Conservation (phyloP, 1,139 yeast genomes). For the Diutina neorugosa region DNA sequence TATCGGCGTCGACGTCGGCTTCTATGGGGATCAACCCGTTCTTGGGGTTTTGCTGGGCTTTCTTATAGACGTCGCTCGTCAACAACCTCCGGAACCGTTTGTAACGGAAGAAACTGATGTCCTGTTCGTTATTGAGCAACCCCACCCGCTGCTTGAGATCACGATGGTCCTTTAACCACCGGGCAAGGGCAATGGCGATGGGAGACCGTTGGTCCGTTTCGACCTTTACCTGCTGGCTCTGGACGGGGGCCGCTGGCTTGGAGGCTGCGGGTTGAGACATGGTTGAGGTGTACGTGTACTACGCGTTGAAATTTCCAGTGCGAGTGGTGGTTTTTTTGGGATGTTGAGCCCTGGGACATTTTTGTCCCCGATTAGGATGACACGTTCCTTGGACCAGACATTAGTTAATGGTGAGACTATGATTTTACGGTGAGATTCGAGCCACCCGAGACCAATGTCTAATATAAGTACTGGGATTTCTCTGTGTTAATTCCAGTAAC, state of each 20-base stretch:
- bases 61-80: conserved; percentile 57
- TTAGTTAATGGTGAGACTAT: not conserved
- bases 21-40: conserved; percentile 45
- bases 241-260: not conserved
- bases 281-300: not conserved
- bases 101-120: conserved; percentile 71
- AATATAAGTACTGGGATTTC: too few relatives aligned
- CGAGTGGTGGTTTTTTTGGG: not conserved
- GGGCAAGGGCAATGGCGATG: conserved; percentile 51
- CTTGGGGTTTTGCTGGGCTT: conserved; percentile 40
- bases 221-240: conserved; percentile 3
- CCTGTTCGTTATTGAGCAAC: conserved; percentile 50
- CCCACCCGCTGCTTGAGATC: conserved; percentile 74
- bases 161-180: conserved; percentile 52
- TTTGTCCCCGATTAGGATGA: not conserved
- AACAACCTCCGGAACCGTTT: conserved; percentile 78
- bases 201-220: conserved; percentile 11
- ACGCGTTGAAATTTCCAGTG: not conserved
- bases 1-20: conserved; percentile 45
- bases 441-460: too few relatives aligned
- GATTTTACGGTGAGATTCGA: too few relatives aligned
- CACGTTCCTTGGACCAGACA: too few relatives aligned
- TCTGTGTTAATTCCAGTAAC: too few relatives aligned
- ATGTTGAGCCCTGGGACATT: not conserved
- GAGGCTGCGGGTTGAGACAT: not conserved